A percentile compares a stretch with the other conserved stretches of the same genome.
phyloP scores from a whole-genome alignment of 768 basidiomycete species.

The Tubosaeta brunneosetosa region DNA sequence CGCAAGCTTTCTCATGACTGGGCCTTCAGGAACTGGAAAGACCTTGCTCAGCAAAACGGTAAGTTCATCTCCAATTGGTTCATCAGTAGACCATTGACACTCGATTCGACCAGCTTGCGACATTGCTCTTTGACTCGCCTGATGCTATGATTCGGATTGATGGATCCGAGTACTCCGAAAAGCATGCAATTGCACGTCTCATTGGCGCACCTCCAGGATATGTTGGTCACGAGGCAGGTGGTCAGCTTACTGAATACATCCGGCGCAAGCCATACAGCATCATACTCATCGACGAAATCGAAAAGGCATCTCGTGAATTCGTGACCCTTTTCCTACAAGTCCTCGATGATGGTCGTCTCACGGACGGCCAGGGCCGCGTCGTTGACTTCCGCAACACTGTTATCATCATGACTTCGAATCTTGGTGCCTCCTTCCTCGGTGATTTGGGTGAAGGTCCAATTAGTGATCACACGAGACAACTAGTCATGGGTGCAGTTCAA shows the following conservation, averaged over 20 bases:
- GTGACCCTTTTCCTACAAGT: conserved; percentile 76
- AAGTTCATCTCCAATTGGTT: conserved; percentile 25
- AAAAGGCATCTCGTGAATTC: conserved; percentile 81
- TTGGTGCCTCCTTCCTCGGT: conserved; percentile 73
- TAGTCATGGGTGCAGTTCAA: conserved; percentile 79
- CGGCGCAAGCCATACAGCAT: conserved; percentile 88
- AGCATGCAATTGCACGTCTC: conserved; percentile 67
- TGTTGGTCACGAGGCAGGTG: conserved; percentile 85
- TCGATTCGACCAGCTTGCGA: conserved; percentile 60
- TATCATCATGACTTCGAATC: conserved; percentile 92
- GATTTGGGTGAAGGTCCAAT: conserved; percentile 73
- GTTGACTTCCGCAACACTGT: conserved; percentile 89
- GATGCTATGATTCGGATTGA: conserved; percentile 93
- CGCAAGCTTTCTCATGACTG: conserved; percentile 89
- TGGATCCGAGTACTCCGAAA: conserved; percentile 89
- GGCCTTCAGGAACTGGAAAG: conserved; percentile 90
- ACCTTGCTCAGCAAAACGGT: conserved; percentile 88
- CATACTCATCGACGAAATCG: conserved; percentile 82
- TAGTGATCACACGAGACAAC: conserved; percentile 48
- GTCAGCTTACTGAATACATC: conserved; percentile 91
- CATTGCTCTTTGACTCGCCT: conserved; percentile 83
- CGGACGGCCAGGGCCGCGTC: conserved; percentile 88
- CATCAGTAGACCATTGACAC: background rate
- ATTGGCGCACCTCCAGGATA: conserved; percentile 80
- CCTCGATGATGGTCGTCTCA: conserved; percentile 87